Conservation (phyloP, 2,329 filamentous ascomycete genomes). For the Nemania sp. region DNA sequence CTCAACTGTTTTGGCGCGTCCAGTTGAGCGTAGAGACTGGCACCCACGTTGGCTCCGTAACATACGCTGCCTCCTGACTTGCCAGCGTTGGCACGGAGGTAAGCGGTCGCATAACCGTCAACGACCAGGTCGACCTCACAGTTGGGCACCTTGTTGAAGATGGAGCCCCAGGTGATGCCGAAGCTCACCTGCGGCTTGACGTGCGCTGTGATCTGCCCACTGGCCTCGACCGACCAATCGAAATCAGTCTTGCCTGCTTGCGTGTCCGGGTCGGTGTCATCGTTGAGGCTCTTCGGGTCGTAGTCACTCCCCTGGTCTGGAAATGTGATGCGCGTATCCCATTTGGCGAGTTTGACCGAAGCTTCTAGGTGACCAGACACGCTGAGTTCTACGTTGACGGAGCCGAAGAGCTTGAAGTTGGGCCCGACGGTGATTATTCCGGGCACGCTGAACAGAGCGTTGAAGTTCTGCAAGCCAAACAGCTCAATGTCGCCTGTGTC, state of each 20-base stretch:
- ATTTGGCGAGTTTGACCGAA: conserved; percentile 15
- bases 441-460: conserved; percentile 48
- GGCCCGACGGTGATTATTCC: conserved; percentile 51
- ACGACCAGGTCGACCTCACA: conserved; percentile 12
- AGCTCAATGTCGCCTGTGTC: conserved; percentile 43
- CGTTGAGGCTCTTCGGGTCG: conserved; percentile 17
- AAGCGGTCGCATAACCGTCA: conserved; percentile 4
- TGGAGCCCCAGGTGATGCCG: not conserved
- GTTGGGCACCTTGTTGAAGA: conserved; percentile 14
- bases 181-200: conserved; percentile 18
- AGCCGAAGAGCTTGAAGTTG: conserved; percentile 22
- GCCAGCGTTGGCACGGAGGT: not conserved
- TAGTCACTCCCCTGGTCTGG: conserved; percentile 19
- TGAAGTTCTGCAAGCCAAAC: conserved; percentile 45
- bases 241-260: conserved; percentile 2
- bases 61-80: conserved; percentile 1
- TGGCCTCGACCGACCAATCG: conserved; percentile 3
- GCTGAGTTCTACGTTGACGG: conserved; percentile 1
- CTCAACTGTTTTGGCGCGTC: conserved; percentile 1
- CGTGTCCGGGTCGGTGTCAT: conserved; percentile 2
- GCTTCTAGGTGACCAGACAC: conserved; percentile 13
- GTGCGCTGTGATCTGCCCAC: not conserved
- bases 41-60: conserved; percentile 16
- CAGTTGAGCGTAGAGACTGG: conserved; percentile 8
- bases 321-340: conserved; percentile 14